Evolutionary conservation across 164 flowering plant genomes (phyloP).

Genomic region (Annona cherimola): DNA sequence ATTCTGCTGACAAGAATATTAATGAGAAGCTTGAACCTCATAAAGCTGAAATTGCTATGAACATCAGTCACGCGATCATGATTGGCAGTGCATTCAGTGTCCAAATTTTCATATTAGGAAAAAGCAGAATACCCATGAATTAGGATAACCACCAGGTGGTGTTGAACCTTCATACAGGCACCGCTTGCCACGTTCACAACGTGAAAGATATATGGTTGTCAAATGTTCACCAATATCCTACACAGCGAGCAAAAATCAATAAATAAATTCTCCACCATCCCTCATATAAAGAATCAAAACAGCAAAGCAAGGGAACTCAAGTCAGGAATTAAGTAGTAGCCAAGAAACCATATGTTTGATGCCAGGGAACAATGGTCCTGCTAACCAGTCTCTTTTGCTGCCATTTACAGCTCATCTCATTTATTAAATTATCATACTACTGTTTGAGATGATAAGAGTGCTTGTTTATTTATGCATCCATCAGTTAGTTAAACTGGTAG

Average conservation of each 20-base stretch:
- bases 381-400: background rate
- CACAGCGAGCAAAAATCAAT: conserved; percentile 6
- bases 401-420: too few species aligned
- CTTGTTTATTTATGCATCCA: too few species aligned
- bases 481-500: too few species aligned
- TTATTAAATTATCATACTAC: too few species aligned
- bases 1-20: conserved; percentile 40
- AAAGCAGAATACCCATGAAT: conserved; percentile 70
- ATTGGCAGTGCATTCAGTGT: background rate
- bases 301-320: background rate
- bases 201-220: conserved; percentile 74
- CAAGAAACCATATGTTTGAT: background rate
- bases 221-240: conserved; percentile 95
- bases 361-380: background rate
- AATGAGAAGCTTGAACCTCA: background rate
- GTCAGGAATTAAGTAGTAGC: background rate
- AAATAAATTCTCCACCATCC: background rate
- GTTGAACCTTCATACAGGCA: conserved; percentile 97
- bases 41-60: background rate
- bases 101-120: background rate
- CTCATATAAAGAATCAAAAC: background rate
- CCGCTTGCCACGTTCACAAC: conserved; percentile 90
- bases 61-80: background rate
- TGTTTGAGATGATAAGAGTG: too few species aligned
- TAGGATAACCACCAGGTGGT: conserved; percentile 88